Evolutionary conservation across 768 basidiomycete species (phyloP).

Genomic region (Macrolepiota albuminosa): DNA sequence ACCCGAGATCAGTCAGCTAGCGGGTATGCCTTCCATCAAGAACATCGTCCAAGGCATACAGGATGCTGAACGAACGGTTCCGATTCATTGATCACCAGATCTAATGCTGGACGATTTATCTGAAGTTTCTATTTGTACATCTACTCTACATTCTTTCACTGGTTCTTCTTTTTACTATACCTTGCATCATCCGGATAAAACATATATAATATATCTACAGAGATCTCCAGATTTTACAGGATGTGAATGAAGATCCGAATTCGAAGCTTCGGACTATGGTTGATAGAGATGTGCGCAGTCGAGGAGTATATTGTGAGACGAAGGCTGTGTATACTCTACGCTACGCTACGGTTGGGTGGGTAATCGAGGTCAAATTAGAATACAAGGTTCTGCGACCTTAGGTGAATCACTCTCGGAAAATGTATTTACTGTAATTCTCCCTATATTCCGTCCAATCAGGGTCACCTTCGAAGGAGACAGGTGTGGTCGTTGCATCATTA

Average conservation of each 20-base stretch:
- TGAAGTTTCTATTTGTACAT: background rate
- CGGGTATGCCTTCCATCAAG: constrained; percentile 12
- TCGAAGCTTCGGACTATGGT: too few species aligned
- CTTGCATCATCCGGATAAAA: background rate
- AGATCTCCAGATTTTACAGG: too few species aligned
- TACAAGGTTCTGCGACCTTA: background rate
- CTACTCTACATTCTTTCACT: background rate
- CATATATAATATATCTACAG: background rate
- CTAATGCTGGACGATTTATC: background rate
- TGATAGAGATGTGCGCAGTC: too few species aligned
- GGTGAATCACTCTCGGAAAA: background rate
- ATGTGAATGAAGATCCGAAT: too few species aligned
- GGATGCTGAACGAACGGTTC: background rate
- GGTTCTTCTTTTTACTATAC: background rate
- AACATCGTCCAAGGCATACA: background rate
- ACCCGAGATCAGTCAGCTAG: constrained; percentile 23
- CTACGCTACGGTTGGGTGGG: too few species aligned
- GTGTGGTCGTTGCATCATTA: background rate
- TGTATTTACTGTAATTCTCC: background rate
- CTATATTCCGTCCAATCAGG: background rate
- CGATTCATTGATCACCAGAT: background rate
- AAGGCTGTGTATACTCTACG: too few species aligned
- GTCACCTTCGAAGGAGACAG: background rate
- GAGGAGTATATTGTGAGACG: too few species aligned
- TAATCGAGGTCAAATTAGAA: background rate